phyloP scores from a whole-genome alignment of 305 asterid species.

The Solanum hybrid region DNA sequence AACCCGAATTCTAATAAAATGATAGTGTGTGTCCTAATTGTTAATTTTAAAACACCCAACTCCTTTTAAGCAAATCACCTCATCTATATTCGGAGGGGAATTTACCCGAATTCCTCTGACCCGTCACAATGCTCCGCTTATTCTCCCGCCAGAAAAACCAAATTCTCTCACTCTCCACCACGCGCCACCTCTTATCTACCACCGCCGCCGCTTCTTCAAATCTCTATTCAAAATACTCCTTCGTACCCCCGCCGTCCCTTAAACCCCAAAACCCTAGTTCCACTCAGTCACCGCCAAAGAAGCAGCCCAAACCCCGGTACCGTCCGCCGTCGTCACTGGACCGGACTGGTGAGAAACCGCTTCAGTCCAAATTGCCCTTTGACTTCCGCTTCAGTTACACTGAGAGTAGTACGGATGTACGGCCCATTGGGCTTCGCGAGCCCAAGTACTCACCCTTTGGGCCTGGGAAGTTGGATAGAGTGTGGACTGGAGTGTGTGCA shows the following conservation, averaged over 20 bases:
- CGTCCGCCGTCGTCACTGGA: slow-evolving; percentile 83
- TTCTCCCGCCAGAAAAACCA: slow-evolving; percentile 30
- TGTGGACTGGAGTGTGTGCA: slow-evolving; percentile 95
- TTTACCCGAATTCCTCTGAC: background rate
- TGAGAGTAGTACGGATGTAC: slow-evolving; percentile 52
- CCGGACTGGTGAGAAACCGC: slow-evolving; percentile 28
- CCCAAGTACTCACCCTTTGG: slow-evolving; percentile 99
- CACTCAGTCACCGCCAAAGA: slow-evolving; percentile 12
- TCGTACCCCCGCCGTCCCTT: slow-evolving; percentile 57
- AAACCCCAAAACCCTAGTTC: slow-evolving; percentile 21
- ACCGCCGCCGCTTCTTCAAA: slow-evolving; percentile 24
- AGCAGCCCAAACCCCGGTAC: slow-evolving; percentile 46
- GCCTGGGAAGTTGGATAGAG: slow-evolving; percentile 66
- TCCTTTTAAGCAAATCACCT: background rate
- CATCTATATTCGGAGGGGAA: background rate
- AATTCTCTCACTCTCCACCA: background rate
- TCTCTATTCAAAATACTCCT: slow-evolving; percentile 52
- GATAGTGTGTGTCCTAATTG: background rate
- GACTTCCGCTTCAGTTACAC: slow-evolving; percentile 97
- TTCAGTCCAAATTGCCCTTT: slow-evolving; percentile 60
- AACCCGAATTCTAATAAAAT: background rate
- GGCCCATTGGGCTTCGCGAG: slow-evolving; percentile 90
- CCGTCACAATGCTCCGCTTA: slow-evolving; percentile 19
- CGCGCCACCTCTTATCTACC: slow-evolving; percentile 29
- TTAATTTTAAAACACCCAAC: background rate